Base-by-base conservation (phyloP, 345 rosid genomes). In the Firmiana major region DNA sequence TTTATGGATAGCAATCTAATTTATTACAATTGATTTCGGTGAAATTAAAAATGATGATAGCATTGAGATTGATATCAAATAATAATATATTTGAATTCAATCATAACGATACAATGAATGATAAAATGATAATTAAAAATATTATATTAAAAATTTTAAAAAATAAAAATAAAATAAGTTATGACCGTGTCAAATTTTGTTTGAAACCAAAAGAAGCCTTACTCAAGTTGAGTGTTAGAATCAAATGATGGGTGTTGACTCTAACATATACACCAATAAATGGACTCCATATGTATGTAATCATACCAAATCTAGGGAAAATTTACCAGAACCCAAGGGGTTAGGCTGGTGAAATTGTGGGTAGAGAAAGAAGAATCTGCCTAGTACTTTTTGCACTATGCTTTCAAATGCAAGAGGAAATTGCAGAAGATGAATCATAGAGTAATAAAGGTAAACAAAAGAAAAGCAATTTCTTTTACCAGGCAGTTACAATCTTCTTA, bases 361-460 rank as follows among this genome's bases (percentile, higher is more conserved):
- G 55, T 28, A 63, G 76, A 24, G 12, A 59, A 36, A 46, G 10
- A 8, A 57, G 67, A 57, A 58, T 43, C 43, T 67, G 58, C 60
- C 57, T 45, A 3, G 11, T n/a, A 55, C 57, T 31, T 17, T 34
- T 59, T 31, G 15, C 4, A 46, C 58, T 69, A 12, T 34, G 6
- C 24, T 60, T 17, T 36, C n/a, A 46, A 77, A 63, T 8, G 26
- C 53, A 22, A 13, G 19, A 21, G 64, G 64, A 60, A 60, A 24
- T 12, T 60, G 71, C 76, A 49, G 76, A 58, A 71, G 53, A 78
- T 49, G 71, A 49, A 71, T 78, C 73, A 38, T 28, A 12, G 38
- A 26, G 38, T 60, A 31, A 31, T 12, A 6, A 22, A 17, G 38
- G 11, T 54, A 58, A 40, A n/a, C 26, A 26, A 48, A 36, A 31